Evolutionary conservation across 2,329 filamentous ascomycete species (phyloP).

Genomic region (Anthostomella pinea): DNA sequence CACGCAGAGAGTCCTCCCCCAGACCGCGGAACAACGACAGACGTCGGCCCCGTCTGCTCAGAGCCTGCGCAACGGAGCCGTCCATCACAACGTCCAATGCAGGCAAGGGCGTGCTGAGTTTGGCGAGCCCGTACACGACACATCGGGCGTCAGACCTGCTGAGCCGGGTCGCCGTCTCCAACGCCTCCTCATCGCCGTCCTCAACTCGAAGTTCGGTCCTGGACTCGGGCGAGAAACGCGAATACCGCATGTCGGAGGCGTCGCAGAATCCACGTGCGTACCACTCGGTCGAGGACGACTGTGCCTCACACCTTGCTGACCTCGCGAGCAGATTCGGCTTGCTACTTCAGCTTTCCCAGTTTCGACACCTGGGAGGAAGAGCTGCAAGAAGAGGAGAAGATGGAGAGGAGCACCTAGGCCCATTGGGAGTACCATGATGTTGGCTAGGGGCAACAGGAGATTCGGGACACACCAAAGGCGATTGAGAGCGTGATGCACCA

Average conservation of each 20-base stretch:
- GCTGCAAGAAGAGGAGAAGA: constrained; percentile 38
- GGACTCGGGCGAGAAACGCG: constrained; percentile 23
- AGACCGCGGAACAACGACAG: constrained; percentile 34
- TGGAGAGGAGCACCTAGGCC: constrained; percentile 15
- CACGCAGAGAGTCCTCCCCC: constrained; percentile 40
- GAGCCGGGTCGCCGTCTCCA: constrained; percentile 51
- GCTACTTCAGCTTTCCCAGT: constrained; percentile 72
- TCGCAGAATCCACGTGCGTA: constrained; percentile 26
- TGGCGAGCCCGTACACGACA: constrained; percentile 41
- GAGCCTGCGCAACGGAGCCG: constrained; percentile 55
- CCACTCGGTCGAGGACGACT: no score
- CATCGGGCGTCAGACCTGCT: constrained; percentile 54
- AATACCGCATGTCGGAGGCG: constrained; percentile 20
- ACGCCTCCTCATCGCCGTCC: constrained; percentile 37
- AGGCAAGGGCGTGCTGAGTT: constrained; percentile 48
- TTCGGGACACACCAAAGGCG: no score
- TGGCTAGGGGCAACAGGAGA: no score
- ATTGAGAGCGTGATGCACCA: constrained; percentile 2
- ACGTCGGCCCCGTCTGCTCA: constrained; percentile 51
- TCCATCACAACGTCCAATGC: constrained; percentile 56
- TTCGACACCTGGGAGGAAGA: constrained; percentile 64
- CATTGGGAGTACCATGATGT: background rate
- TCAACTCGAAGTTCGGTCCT: constrained; percentile 37
- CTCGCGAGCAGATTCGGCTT: constrained; percentile 41
- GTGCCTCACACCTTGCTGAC: no score